Conservation (phyloP, 805 yeast species). For the Clavispora santaluciae region DNA sequence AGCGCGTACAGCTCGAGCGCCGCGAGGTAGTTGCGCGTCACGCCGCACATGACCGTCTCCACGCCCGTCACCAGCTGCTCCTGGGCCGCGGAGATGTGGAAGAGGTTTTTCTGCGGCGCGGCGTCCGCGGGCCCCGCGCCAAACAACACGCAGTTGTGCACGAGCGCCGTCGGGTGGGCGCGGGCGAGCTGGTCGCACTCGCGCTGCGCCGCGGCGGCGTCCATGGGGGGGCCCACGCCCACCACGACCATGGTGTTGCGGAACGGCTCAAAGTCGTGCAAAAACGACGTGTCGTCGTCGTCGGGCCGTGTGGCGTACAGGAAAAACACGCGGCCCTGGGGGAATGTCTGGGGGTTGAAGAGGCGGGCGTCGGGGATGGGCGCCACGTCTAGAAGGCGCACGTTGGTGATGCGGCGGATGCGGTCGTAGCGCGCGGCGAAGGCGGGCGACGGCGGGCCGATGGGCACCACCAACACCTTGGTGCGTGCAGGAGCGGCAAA, state of each 20-base stretch:
- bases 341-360: conserved; percentile 83
- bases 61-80: conserved; percentile 22
- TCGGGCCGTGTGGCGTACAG: conserved; percentile 45
- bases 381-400: conserved; percentile 70
- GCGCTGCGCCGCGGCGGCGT: conserved; percentile 3
- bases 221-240: conserved; percentile 35
- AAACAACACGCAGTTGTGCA: conserved; percentile 53
- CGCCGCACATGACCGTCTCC: conserved; percentile 70
- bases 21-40: conserved; percentile 58
- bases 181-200: conserved; percentile 31
- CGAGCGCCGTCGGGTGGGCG: conserved; percentile 47
- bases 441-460: conserved; percentile 42
- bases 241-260: conserved; percentile 66
- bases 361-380: conserved; percentile 44
- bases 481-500: conserved; percentile 65
- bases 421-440: conserved; percentile 41
- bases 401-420: conserved; percentile 51
- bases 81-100: conserved; percentile 26
- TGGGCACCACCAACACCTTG: conserved; percentile 63
- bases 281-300: conserved; percentile 55
- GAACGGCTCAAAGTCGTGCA: conserved; percentile 88
- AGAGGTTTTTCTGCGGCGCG: conserved; percentile 3
- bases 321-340: conserved; percentile 67
- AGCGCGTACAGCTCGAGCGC: conserved; percentile 66
- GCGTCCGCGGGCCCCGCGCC: conserved; percentile 33